These are phyloP conservation scores for Phragmites australis DNA, from an alignment of 176 grass and related monocot species.

Conservation along the genomic window DNA sequence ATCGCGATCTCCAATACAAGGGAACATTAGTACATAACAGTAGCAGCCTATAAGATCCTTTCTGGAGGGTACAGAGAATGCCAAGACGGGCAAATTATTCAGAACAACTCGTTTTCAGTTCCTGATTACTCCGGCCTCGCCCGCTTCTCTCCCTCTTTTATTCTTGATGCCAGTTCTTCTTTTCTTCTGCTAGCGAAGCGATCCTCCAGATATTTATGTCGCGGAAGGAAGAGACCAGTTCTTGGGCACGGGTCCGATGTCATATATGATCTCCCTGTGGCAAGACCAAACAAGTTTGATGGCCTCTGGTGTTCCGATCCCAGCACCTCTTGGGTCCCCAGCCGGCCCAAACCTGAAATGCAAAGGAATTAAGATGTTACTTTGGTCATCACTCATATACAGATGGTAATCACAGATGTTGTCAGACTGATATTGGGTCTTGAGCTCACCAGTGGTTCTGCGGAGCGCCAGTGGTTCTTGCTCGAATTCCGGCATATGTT, in stretches of 20 bases:
- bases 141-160: constrained; percentile 14
- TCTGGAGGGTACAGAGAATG: constrained; percentile 15
- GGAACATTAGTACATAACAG: not conserved
- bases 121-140: not conserved
- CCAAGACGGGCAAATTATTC: constrained; percentile 29
- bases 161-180: not conserved
- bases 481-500: constrained; percentile 90
- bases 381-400: not conserved
- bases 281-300: constrained; percentile 98
- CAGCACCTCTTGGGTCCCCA: constrained; percentile 87
- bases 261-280: constrained; percentile 95
- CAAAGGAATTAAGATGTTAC: not conserved
- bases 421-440: not conserved
- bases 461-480: constrained; percentile 95
- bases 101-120: not conserved
- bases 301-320: constrained; percentile 92
- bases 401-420: not conserved
- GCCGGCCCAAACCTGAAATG: constrained; percentile 87
- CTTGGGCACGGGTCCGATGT: constrained; percentile 62
- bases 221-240: constrained; percentile 67
- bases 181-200: not conserved
- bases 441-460: constrained; percentile 93
- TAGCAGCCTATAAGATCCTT: not conserved
- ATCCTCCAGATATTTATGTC: constrained; percentile 37
- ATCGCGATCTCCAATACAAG: not conserved